Percentiles rank a stretch among this genome's conserved stretches.
Conservation (phyloP, 192 early-diverging fungal genomes). For the Backusella macrospora region DNA sequence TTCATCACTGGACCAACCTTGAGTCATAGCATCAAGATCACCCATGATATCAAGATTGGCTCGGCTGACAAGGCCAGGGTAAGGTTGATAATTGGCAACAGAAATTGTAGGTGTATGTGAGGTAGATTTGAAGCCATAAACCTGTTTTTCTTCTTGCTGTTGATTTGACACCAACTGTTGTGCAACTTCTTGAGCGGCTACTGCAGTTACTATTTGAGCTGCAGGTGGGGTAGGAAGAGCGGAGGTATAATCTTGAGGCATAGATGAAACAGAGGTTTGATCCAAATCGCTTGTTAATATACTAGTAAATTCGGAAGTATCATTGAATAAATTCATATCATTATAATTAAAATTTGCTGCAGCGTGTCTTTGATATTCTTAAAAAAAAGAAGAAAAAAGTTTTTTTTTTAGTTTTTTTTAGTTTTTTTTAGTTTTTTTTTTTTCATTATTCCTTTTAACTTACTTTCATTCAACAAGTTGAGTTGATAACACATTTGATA, state of each 20-base stretch:
- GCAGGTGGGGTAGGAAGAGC: not conserved
- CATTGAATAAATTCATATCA: not conserved
- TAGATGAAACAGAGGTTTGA: not conserved
- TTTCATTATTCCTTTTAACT: too few relatives aligned
- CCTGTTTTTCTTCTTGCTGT: too few relatives aligned
- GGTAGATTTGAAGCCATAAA: not conserved
- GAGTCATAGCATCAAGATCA: conserved; percentile 65
- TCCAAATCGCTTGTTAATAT: not conserved
- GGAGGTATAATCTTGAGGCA: not conserved
- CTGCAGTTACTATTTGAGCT: too few relatives aligned
- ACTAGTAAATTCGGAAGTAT: not conserved
- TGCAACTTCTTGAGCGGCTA: too few relatives aligned
- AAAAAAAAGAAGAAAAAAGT: not conserved
- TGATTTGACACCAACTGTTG: too few relatives aligned
- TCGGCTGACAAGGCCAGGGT: conserved; percentile 28
- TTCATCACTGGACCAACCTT: conserved; percentile 68
- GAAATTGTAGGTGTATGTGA: not conserved
- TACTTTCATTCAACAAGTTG: conserved; percentile 1
- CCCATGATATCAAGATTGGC: conserved; percentile 65
- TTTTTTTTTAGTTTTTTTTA: too few relatives aligned
- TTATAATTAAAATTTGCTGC: too few relatives aligned
- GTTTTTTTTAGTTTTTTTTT: too few relatives aligned
- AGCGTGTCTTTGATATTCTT: not conserved
- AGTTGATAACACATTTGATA: not conserved
- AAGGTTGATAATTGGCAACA: not conserved